Evolutionary conservation across 2,329 filamentous ascomycete genomes (phyloP).

Genomic region (Neocucurbitaria cava): DNA sequence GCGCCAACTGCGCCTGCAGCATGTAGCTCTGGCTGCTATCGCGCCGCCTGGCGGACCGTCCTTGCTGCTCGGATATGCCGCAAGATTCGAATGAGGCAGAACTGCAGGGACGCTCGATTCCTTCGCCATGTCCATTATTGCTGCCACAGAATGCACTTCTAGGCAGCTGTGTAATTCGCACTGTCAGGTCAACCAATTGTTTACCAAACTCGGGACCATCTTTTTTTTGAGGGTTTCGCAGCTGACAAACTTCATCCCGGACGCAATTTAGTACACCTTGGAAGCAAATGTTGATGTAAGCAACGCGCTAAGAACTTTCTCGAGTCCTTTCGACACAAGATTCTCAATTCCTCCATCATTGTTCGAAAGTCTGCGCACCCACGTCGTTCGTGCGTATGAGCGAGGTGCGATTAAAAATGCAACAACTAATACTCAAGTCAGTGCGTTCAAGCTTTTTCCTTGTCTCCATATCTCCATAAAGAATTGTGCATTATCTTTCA

Average conservation of each 20-base stretch:
- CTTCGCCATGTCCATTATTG: too few species aligned
- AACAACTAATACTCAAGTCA: constrained; percentile 33
- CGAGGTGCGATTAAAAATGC: constrained; percentile 16
- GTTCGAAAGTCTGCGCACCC: constrained; percentile 19
- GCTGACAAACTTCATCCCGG: constrained; percentile 13
- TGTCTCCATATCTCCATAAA: constrained; percentile 18
- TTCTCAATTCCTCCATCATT: constrained; percentile 17
- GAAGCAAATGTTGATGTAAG: constrained; percentile 34
- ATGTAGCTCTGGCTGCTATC: neutral
- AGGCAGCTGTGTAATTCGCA: neutral
- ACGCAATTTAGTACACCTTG: constrained; percentile 10
- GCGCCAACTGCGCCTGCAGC: neutral
- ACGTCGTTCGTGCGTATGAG: constrained; percentile 17
- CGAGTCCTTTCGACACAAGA: constrained; percentile 9
- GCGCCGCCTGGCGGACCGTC: neutral
- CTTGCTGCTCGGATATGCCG: neutral
- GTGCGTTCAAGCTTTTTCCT: constrained; percentile 23
- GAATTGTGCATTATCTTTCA: constrained; percentile 9
- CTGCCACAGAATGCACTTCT: neutral
- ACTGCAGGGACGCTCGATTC: too few species aligned
- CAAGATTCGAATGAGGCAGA: too few species aligned
- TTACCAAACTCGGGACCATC: neutral
- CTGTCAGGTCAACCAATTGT: neutral
- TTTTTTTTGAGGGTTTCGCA: neutral
- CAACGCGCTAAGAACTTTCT: constrained; percentile 20